Conservation (phyloP, 805 yeast species). For the Metschnikowia proteae region DNA sequence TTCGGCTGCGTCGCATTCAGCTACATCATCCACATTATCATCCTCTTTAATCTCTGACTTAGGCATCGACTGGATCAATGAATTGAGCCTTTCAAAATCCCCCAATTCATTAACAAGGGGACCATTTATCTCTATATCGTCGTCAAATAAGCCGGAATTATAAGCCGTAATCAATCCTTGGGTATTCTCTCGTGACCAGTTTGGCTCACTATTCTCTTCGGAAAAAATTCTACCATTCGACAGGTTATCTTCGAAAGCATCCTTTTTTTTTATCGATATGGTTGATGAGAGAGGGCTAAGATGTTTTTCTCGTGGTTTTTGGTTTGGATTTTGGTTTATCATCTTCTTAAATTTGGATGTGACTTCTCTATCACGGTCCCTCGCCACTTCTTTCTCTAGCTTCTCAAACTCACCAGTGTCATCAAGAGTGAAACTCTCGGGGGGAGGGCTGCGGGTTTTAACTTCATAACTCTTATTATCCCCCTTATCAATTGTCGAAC, state of each 20-base stretch:
- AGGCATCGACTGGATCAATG: conserved; percentile 38
- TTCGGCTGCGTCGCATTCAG: neutral
- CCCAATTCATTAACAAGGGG: conserved; percentile 50
- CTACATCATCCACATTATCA: neutral
- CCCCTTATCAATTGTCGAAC: neutral
- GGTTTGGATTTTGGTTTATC: conserved; percentile 9
- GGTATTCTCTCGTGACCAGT: conserved; percentile 35
- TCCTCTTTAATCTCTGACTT: conserved; percentile 6
- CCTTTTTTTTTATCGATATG: neutral
- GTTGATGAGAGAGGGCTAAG: neutral
- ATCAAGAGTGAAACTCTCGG: neutral
- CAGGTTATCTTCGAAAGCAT: neutral
- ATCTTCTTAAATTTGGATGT: conserved; percentile 13
- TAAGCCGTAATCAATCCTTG: conserved; percentile 63
- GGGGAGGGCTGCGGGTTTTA: neutral
- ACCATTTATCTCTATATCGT: conserved; percentile 53
- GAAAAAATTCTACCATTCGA: neutral
- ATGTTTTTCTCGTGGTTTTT: conserved; percentile 5
- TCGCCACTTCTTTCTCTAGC: conserved; percentile 1
- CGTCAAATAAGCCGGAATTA: conserved; percentile 56
- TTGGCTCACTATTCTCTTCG: neutral
- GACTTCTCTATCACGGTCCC: neutral
- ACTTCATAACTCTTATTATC: neutral
- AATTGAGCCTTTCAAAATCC: conserved; percentile 53
- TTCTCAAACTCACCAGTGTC: conserved; percentile 1